Evolutionary conservation across 1,284 basidiomycete genomes (phyloP).

Genomic region (Fomitopsis betulina): DNA sequence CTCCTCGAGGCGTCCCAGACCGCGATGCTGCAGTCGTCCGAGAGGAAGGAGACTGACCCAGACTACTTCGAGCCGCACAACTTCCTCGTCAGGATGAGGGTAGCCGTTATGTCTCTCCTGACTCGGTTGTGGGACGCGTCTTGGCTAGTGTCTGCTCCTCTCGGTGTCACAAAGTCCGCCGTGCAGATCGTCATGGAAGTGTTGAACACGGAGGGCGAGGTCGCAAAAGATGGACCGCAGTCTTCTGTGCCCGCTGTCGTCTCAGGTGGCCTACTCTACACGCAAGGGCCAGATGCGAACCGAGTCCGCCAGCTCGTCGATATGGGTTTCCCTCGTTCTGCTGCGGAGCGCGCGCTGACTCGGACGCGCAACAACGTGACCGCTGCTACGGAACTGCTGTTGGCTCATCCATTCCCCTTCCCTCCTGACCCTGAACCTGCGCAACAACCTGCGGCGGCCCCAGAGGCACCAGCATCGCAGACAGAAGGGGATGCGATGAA

Average conservation of each 20-base stretch:
- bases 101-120: constrained; percentile 66
- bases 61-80: constrained; percentile 84
- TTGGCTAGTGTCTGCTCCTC: constrained; percentile 78
- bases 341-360: constrained; percentile 79
- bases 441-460: constrained; percentile 27
- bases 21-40: constrained; percentile 61
- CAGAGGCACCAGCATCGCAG: constrained; percentile 19
- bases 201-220: constrained; percentile 79
- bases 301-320: constrained; percentile 84
- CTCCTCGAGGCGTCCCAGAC: constrained; percentile 88
- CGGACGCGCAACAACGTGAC: constrained; percentile 88
- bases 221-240: constrained; percentile 38
- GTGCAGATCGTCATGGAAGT: constrained; percentile 81
- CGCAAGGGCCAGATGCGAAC: constrained; percentile 66
- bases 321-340: constrained; percentile 93
- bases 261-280: constrained; percentile 23
- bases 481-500: constrained; percentile 21
- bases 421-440: constrained; percentile 51
- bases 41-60: constrained; percentile 71
- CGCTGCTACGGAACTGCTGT: constrained; percentile 85
- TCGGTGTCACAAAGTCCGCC: constrained; percentile 69
- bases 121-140: constrained; percentile 75
- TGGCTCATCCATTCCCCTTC: constrained; percentile 80
- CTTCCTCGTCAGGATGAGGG: constrained; percentile 81
- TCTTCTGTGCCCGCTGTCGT: constrained; percentile 15